Evolutionary conservation across 202 grass and related monocot species (phyloP).

Genomic region (Tripidium arundinaceum): DNA sequence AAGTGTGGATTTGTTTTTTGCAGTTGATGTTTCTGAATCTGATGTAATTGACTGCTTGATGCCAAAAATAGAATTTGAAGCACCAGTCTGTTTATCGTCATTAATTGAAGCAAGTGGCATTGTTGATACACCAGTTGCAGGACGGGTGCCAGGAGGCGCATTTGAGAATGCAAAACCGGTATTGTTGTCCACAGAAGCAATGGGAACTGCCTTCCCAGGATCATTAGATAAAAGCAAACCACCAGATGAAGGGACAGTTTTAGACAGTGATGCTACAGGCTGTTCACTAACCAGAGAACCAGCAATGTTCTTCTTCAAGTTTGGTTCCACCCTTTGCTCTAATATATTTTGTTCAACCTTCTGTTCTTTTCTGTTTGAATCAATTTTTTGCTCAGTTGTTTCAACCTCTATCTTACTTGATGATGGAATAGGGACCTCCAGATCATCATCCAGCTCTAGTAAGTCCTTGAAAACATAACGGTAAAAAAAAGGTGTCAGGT

Average conservation of each 20-base stretch:
- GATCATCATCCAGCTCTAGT: slow-evolving; percentile 47
- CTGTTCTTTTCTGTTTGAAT: slow-evolving; percentile 31
- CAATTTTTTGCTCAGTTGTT: slow-evolving; percentile 24
- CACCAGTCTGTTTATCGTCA: slow-evolving; percentile 33
- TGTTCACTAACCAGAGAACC: slow-evolving; percentile 21
- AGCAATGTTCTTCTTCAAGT: slow-evolving; percentile 18
- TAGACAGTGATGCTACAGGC: slow-evolving; percentile 15
- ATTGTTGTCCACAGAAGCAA: slow-evolving; percentile 21
- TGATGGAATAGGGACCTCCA: slow-evolving; percentile 21
- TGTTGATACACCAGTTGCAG: slow-evolving; percentile 11
- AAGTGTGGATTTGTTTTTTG: slow-evolving; percentile 29
- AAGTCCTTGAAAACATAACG: slow-evolving; percentile 42
- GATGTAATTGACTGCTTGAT: slow-evolving; percentile 29
- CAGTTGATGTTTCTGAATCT: slow-evolving; percentile 27
- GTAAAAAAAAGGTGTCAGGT: slow-evolving; percentile 13
- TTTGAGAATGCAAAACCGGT: slow-evolving; percentile 35
- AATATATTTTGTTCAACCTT: slow-evolving; percentile 41
- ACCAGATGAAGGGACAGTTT: slow-evolving; percentile 14
- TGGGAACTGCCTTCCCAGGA: slow-evolving; percentile 28
- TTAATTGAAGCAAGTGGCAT: slow-evolving; percentile 31
- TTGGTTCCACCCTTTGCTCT: slow-evolving; percentile 34
- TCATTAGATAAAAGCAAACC: slow-evolving; percentile 41
- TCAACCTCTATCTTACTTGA: slow-evolving; percentile 14
- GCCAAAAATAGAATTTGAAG: slow-evolving; percentile 32
- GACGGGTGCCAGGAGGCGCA: neutral